Evolutionary conservation across 2,329 filamentous ascomycete species (phyloP), one percentile per base, ranked within the genome.

Genomic region (Sclerotinia spermophila): DNA sequence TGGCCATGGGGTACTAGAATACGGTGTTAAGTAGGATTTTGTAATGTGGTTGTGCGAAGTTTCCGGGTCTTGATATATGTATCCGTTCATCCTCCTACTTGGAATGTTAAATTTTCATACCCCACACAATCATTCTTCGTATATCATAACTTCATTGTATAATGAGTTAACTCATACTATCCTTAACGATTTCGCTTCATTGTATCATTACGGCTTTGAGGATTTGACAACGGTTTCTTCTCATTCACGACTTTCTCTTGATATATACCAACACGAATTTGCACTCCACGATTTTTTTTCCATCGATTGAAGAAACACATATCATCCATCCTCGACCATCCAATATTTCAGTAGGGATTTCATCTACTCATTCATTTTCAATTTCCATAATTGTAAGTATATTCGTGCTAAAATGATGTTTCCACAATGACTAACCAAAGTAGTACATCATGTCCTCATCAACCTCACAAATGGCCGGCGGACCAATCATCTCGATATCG

Each of bases 401-500:
- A 21, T 42, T 40, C 35, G 2, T 21, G 11, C 7, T 1, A 45
- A 30, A 6, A 40, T 40, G 8, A 1, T 30, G 6, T 30, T 10
- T 30, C 24, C 3, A 27, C 33, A 24, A 61, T 15, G 19, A 68
- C 40, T 68, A 51, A 68, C 19, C 8, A 33, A 45, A 48, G 1
- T 24, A 68, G 56, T 40, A 38, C 10, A 61, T 40, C 33, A 68
- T 66, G 62, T 27, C 67, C 7, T 68, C 27, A 24, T 53, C 48
- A 35, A 51, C 45, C 21, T n/a, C 30, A 67, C 40, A 40, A 38
- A 60, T 55, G 27, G 33, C 24, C 21, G 69, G 69, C 19, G 69
- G 69, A 15, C 69, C 69, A 11, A 70, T 70, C 8, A 70, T 70
- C 42, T 70, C 69, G 11, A 70, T 68, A 21, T 59, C 69, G 17